Evolutionary conservation across 768 basidiomycete species (phyloP).

Genomic region (Kwoniella mangroviensis): DNA sequence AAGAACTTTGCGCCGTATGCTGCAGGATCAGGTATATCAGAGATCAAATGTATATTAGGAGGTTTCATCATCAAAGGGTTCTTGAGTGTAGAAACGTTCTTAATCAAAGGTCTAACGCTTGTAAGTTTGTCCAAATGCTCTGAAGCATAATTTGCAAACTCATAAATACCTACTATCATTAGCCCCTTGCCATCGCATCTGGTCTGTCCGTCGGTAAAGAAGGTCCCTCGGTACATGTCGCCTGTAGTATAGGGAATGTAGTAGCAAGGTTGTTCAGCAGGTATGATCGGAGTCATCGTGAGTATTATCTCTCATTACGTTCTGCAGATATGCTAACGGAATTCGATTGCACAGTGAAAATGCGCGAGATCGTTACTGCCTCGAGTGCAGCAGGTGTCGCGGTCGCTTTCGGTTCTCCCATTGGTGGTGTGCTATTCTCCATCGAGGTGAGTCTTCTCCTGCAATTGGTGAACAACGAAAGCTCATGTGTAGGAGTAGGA

Average conservation of each 20-base stretch:
- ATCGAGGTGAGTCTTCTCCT: constrained; percentile 72
- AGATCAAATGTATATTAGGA: constrained; percentile 96
- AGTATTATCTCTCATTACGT: constrained; percentile 41
- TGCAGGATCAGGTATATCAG: constrained; percentile 96
- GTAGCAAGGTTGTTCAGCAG: constrained; percentile 82
- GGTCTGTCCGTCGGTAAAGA: constrained; percentile 97
- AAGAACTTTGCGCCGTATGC: constrained; percentile 88
- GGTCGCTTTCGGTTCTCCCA: constrained; percentile 97
- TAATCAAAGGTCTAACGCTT: constrained; percentile 90
- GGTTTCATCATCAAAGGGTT: constrained; percentile 98
- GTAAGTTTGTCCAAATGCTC: constrained; percentile 62
- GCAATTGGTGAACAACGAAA: neutral
- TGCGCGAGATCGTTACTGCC: constrained; percentile 88
- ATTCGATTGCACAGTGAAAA: constrained; percentile 58
- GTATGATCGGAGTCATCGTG: constrained; percentile 87
- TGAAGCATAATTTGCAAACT: neutral
- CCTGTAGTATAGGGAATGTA: constrained; percentile 87
- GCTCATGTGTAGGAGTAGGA: constrained; percentile 65
- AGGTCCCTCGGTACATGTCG: constrained; percentile 96
- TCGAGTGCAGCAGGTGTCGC: constrained; percentile 97
- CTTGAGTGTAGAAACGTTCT: constrained; percentile 83
- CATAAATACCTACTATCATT: neutral
- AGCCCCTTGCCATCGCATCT: constrained; percentile 97
- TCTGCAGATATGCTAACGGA: neutral
- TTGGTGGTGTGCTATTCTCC: constrained; percentile 95